Conservation (phyloP, 192 early-diverging fungal species). For the Gonapodya prolifera region DNA sequence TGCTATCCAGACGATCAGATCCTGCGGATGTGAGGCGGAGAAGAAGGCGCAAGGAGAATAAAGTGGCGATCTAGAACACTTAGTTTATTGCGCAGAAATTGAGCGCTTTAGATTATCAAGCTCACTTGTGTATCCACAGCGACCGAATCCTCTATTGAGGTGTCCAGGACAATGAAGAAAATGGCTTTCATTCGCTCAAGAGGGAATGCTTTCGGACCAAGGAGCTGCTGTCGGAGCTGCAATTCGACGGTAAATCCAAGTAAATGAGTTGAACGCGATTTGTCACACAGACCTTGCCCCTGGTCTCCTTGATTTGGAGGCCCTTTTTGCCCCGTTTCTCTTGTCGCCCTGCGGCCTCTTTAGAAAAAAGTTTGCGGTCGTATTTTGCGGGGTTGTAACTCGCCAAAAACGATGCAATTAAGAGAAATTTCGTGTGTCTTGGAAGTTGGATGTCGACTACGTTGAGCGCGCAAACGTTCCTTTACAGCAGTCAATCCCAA, state of each 20-base stretch:
- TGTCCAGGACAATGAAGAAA: conserved; percentile 76
- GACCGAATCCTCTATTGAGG: conserved; percentile 55
- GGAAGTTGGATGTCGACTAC: conserved; percentile 60
- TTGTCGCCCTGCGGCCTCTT: conserved; percentile 24
- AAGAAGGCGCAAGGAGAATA: conserved; percentile 67
- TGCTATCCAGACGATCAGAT: conserved; percentile 64
- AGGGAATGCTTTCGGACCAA: conserved; percentile 85
- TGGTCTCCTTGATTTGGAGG: conserved; percentile 6
- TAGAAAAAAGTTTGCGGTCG: conserved; percentile 79
- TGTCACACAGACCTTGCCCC: conserved; percentile 7
- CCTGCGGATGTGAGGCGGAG: conserved; percentile 36
- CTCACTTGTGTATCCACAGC: conserved; percentile 55
- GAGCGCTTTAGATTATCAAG: background rate
- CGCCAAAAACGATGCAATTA: conserved; percentile 81
- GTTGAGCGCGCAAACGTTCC: background rate
- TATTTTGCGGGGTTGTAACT: conserved; percentile 83
- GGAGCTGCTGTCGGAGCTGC: conserved; percentile 61
- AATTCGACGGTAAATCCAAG: conserved; percentile 12
- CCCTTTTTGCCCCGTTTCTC: conserved; percentile 31
- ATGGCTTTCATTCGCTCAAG: conserved; percentile 97
- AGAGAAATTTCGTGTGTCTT: conserved; percentile 76
- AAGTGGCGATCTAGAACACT: conserved; percentile 59
- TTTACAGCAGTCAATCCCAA: conserved; percentile 10
- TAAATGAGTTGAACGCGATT: background rate
- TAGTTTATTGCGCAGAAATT: background rate